Conservation (phyloP, 2,329 filamentous ascomycete species). For the Diaporthe australafricana region DNA sequence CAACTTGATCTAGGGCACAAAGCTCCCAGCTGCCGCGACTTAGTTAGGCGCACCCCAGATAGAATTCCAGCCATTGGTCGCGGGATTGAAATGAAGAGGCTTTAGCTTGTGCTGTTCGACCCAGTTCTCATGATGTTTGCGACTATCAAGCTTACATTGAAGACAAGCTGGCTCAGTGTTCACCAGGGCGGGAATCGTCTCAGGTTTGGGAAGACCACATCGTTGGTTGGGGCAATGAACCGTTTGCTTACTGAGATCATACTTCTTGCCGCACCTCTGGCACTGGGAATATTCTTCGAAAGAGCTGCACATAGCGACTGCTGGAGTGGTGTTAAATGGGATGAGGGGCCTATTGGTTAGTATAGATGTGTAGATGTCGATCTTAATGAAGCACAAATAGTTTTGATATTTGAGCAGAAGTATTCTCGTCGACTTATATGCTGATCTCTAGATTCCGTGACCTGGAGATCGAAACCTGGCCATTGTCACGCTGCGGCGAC, state of each 20-base stretch:
- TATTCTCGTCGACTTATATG: not conserved
- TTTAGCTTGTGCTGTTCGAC: not conserved
- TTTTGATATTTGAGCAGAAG: not conserved
- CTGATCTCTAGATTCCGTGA: not conserved
- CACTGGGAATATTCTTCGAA: slow-evolving; percentile 20
- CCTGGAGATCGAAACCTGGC: not conserved
- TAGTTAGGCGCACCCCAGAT: not conserved
- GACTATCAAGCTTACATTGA: not conserved
- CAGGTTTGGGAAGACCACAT: not conserved
- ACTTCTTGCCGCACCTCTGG: not conserved
- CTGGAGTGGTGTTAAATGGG: not conserved
- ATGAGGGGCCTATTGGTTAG: not conserved
- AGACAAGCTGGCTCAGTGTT: slow-evolving; percentile 12
- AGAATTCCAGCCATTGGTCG: not conserved
- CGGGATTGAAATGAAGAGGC: slow-evolving; percentile 7
- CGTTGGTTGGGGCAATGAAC: not conserved
- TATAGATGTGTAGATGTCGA: not conserved
- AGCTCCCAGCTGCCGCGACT: not conserved
- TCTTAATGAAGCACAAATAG: too few relatives aligned
- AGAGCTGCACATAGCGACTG: not conserved
- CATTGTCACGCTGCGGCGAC: not conserved
- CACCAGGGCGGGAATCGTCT: not conserved
- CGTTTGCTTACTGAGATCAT: not conserved
- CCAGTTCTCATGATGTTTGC: not conserved
- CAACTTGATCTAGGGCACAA: not conserved